Evolutionary conservation across 2,329 filamentous ascomycete species (phyloP).

Genomic region (Sarocladium brachiariae): DNA sequence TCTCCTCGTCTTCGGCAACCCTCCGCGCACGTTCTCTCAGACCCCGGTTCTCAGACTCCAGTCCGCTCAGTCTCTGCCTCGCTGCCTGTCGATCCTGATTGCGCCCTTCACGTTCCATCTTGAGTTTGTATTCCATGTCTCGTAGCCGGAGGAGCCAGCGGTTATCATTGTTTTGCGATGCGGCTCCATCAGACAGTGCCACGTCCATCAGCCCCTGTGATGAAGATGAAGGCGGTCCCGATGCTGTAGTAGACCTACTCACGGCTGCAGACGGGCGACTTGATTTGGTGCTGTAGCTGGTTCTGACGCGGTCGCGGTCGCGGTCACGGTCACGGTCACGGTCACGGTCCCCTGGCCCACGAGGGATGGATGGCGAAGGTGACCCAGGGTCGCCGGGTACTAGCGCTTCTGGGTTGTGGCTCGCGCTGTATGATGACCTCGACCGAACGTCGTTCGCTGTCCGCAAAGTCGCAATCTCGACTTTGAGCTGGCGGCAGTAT

Average conservation of each 20-base stretch:
- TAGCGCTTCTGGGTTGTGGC: slow-evolving; percentile 28
- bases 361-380: slow-evolving; percentile 47
- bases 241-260: not conserved
- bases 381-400: slow-evolving; percentile 32
- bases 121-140: slow-evolving; percentile 82
- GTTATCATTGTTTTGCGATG: slow-evolving; percentile 44
- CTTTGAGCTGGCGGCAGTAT: slow-evolving; percentile 55
- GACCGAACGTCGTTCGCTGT: slow-evolving; percentile 53
- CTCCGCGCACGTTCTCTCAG: slow-evolving; percentile 55
- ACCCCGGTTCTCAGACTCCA: slow-evolving; percentile 67
- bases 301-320: slow-evolving; percentile 26
- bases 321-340: too few relatives aligned
- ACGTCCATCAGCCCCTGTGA: slow-evolving; percentile 19
- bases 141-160: slow-evolving; percentile 80
- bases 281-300: slow-evolving; percentile 18
- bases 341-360: slow-evolving; percentile 41
- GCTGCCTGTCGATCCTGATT: slow-evolving; percentile 80
- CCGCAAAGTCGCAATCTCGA: slow-evolving; percentile 63
- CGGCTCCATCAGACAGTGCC: slow-evolving; percentile 19
- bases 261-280: not conserved
- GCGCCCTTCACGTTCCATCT: slow-evolving; percentile 81
- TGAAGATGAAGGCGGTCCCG: slow-evolving; percentile 12
- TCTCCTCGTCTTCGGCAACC: slow-evolving; percentile 12
- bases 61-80: slow-evolving; percentile 68
- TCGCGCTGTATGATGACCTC: slow-evolving; percentile 36